Base-by-base conservation (phyloP, 805 yeast genomes). In the Spathaspora arborariae region DNA sequence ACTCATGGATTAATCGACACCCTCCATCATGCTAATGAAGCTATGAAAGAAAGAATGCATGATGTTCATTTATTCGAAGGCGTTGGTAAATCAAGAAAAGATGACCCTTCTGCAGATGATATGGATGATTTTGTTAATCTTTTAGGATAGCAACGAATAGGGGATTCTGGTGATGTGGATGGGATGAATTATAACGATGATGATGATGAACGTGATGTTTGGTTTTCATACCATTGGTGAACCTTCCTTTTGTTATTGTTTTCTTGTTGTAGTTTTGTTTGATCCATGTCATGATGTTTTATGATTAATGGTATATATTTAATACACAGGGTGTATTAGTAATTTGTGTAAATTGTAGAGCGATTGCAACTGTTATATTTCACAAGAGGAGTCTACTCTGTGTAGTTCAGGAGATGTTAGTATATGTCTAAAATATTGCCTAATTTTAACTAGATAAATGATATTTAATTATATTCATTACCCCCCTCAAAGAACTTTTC, bases 101-200 rank as follows among this genome's bases (percentile, higher is more conserved):
- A 34, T 2, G 42, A 26, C 10, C 30, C 16, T 19, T 30, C 18
- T 8, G 34, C 20, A 5, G 50, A 47, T 19, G 45, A 41, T 30
- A 45, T 44, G 45, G 48, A 47, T 18, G 48, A 47, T 20, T 47
- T 44, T 20, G 33, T 47, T 9, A 47, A 47, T 36, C 48, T 47
- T 44, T 33, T 47, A 19, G 51, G 51, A 37, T 47, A 40, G 30
- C 51, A 27, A 37, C 18, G 22, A 18, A 37, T 11, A n/a, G 20
- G 36, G 19, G 18, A 37, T 21, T 24, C 36, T 7, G 45, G 20
- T 19, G 35, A 30, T 30, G 35, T 30, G 35, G 35, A 30, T 24
- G 27, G 8, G n/a, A n/a, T n/a, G n/a, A n/a, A n/a, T n/a, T n/a
- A n/a, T 24, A 36, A 24, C 7, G 22, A 35, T 20, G 20, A 22